A percentile compares a stretch with the other conserved stretches of the same genome.
Evolutionary conservation across 306 rosid genomes (phyloP).

Genomic region (Oemleria cerasiformis): DNA sequence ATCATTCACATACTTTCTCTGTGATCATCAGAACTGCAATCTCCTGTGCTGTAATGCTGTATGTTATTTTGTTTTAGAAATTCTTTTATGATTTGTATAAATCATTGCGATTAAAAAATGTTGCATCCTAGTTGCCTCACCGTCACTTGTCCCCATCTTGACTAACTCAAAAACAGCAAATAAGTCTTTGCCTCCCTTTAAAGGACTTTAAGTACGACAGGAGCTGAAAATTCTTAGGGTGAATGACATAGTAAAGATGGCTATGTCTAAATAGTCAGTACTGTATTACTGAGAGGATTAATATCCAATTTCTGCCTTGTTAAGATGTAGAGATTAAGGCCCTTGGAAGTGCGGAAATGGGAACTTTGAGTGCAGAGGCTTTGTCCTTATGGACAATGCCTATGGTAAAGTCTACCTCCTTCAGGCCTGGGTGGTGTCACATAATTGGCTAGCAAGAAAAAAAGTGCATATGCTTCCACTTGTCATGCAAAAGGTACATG

Average conservation of each 20-base stretch:
- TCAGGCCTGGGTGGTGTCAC: neutral
- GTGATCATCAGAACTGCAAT: neutral
- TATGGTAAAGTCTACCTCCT: neutral
- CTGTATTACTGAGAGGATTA: neutral
- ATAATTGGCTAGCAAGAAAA: neutral
- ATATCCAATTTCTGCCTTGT: neutral
- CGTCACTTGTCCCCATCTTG: neutral
- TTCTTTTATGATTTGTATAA: neutral
- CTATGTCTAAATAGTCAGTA: neutral
- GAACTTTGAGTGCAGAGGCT: neutral
- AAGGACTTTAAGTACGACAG: neutral
- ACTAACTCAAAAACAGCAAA: neutral
- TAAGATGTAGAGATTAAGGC: neutral
- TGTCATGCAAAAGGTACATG: neutral
- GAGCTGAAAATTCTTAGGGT: neutral
- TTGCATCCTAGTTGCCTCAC: conserved; percentile 2
- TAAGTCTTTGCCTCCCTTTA: neutral
- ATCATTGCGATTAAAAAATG: neutral
- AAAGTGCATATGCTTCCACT: neutral
- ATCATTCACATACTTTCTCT: conserved; percentile 14
- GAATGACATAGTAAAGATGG: neutral
- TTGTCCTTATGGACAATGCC: neutral
- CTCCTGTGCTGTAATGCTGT: neutral
- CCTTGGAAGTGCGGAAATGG: neutral
- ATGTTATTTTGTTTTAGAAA: neutral